Evolutionary conservation across 345 rosid genomes (phyloP).

Genomic region (Eucalyptus shirleyi): DNA sequence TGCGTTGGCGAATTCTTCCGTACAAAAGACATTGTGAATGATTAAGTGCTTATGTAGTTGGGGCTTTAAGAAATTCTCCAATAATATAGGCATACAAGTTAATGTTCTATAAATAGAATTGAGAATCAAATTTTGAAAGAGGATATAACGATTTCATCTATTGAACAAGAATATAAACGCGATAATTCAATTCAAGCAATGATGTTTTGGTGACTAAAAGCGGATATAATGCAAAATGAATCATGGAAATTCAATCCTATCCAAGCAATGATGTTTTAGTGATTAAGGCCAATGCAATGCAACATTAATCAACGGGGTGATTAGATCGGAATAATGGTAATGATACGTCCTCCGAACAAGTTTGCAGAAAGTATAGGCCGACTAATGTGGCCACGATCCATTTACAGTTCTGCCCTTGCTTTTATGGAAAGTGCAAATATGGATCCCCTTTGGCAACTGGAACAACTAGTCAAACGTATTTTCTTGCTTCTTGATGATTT

Average conservation of each 20-base stretch:
- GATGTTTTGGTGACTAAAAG: not conserved
- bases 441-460: not conserved
- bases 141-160: not conserved
- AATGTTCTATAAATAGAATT: not conserved
- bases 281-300: not conserved
- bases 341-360: not conserved
- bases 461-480: not conserved
- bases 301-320: not conserved
- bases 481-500: not conserved
- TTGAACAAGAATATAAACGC: not conserved
- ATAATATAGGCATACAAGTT: not conserved
- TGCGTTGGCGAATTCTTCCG: not conserved
- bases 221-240: not conserved
- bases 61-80: not conserved
- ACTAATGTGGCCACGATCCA: not conserved
- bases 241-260: not conserved
- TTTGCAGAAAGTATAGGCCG: not conserved
- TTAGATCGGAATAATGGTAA: not conserved
- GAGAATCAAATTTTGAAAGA: not conserved
- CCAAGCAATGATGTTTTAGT: not conserved
- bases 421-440: not conserved
- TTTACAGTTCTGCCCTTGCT: not conserved
- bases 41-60: not conserved
- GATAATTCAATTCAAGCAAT: not conserved
- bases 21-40: not conserved